Evolutionary conservation across 2,329 filamentous ascomycete genomes (phyloP), one percentile per base, ranked within the genome.

Genomic region (Scedosporium aurantiacum): DNA sequence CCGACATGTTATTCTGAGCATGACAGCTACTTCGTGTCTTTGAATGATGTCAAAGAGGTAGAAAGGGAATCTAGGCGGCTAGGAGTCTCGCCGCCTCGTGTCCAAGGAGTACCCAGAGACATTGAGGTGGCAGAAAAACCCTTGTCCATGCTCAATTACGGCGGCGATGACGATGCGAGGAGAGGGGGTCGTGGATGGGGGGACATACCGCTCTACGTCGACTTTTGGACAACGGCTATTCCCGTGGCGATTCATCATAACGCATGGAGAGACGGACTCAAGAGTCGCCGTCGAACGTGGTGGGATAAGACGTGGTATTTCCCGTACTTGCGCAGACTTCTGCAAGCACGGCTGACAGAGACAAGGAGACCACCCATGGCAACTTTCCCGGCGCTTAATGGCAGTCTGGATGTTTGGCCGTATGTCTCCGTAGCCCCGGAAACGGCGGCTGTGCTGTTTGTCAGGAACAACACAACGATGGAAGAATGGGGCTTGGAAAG

Each of bases 1-100:
- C 68, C 69, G 4, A 71, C 69, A 4, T 67, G 68, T 18, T 69
- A 70, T 57, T 67, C 67, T 7, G 69, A 70, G 32, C 59, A 63
- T 0, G 67, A 69, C 50, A 67, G 69, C 14, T 64, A 65, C 21
- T 70, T 70, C 32, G 61, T 71, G 12, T 40, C 63, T 2, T 54
- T 69, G 2, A 60, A 64, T 3, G 62, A 70, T 16, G 21, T 37
- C 2, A 27, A 60, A 3, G 61, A 63, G 3, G 61, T 70, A 7
- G 61, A 64, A 25, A 58, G 56, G 47, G 56, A 66, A 5, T 67
- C 68, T 5, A 61, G 57, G 16, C 56, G 63, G 5, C 64, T 64
- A 2, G 68, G 67, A 0, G 63, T 71, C 5, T 64, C 63, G 5
- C 67, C 68, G 1, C 64, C 66, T 14, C 69, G 69, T 6, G 59